Evolutionary conservation across 768 basidiomycete genomes (phyloP).

Genomic region (Clathrus columnatus): DNA sequence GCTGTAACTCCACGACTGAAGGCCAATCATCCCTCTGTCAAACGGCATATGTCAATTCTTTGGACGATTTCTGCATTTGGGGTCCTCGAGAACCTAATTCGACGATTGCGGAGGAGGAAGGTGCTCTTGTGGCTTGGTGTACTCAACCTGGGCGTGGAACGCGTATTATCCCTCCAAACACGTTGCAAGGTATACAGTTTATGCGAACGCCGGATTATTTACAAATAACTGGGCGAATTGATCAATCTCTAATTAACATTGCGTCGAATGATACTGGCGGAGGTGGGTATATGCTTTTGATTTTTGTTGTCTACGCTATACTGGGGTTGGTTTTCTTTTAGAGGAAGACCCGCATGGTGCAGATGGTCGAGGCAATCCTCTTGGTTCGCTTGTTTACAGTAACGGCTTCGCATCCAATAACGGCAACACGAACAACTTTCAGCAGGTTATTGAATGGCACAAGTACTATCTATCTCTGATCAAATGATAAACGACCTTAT

Average conservation of each 20-base stretch:
- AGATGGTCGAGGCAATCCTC: slow-evolving; percentile 65
- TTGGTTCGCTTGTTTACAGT: slow-evolving; percentile 64
- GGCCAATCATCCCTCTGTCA: slow-evolving; percentile 59
- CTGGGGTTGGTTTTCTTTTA: not conserved
- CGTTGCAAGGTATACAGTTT: slow-evolving; percentile 57
- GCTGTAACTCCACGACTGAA: slow-evolving; percentile 59
- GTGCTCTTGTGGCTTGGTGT: slow-evolving; percentile 69
- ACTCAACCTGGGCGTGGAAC: slow-evolving; percentile 63
- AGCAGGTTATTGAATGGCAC: slow-evolving; percentile 62
- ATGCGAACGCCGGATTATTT: slow-evolving; percentile 51
- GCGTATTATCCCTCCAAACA: slow-evolving; percentile 60
- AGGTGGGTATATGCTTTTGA: slow-evolving; percentile 19
- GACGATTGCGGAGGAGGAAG: slow-evolving; percentile 58
- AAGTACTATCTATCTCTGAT: slow-evolving; percentile 32
- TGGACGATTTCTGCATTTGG: slow-evolving; percentile 24
- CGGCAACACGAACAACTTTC: slow-evolving; percentile 32
- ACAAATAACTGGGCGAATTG: slow-evolving; percentile 52
- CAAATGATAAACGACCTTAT: not conserved
- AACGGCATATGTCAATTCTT: slow-evolving; percentile 56
- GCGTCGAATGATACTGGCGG: slow-evolving; percentile 52
- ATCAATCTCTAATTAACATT: slow-evolving; percentile 54
- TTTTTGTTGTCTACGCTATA: not conserved
- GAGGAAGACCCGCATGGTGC: slow-evolving; percentile 6
- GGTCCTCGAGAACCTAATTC: slow-evolving; percentile 42
- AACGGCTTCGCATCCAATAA: slow-evolving; percentile 30